Base-by-base conservation (phyloP, 345 rosid species). In the Kandelia obovata region DNA sequence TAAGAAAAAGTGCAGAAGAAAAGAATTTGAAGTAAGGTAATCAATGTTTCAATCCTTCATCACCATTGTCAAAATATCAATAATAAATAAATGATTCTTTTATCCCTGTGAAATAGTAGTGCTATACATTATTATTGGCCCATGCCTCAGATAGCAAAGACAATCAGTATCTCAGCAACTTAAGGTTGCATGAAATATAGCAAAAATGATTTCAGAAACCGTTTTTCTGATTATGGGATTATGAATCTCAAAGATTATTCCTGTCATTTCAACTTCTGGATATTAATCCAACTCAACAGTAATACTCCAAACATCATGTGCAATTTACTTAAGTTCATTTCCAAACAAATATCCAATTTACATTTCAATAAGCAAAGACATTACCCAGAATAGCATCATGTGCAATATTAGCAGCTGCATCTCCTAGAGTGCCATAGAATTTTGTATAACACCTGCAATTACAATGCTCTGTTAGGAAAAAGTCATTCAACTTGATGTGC, bases 331-430 rank as follows among this genome's bases (percentile, higher is more conserved):
- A 31, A 43, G 16, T 17, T 11, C 49, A 43, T 43, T 43, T 43
- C 25, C 37, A 39, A 5, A 20, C 13, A 61, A 20, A 16, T 7
- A 9, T 0, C 19, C 8, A 46, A 37, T 67, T 26, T 43, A 37
- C 25, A 64, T 28, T 26, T 16, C 17, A 6, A 5, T 27, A 19
- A 26, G 37, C 25, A 28, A 25, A 30, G 53, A 37, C 65, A 66
- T 78, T 58, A 31, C 65, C 70, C 34, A 39, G 64, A 32, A 75
- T 58, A 11, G 74, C 97, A 74, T 94, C 97, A 69, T 75, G 81
- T 17, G 96, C 96, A 68, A 94, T 89, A 68, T 81, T 79, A 35
- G 95, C 89, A 7, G 96, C 98, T 65, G 93, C 89, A 75, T 88
- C 82, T 15, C 92, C 97, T 71, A 73, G 74, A 37, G 71, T 76